Percentiles rank a stretch among this genome's conserved stretches.
Evolutionary conservation across 2,329 filamentous ascomycete species (phyloP).

Genomic region (Escovopsis sp.): DNA sequence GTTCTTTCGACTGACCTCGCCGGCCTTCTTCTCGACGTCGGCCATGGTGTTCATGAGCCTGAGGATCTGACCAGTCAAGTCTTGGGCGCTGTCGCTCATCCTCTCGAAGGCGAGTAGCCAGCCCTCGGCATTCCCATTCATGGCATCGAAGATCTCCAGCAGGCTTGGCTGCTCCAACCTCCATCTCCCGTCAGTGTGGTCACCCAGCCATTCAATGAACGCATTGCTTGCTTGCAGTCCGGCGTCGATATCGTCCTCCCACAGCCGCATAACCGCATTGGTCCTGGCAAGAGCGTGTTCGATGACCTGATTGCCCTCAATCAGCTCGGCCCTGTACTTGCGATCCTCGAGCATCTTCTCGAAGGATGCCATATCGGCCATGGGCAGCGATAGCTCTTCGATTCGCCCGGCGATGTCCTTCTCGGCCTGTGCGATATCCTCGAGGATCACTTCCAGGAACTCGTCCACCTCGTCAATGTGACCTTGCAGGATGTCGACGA

Average conservation of each 20-base stretch:
- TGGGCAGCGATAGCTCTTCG: constrained; percentile 64
- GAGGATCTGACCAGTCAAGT: constrained; percentile 53
- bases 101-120: constrained; percentile 73
- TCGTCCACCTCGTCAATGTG: constrained; percentile 92
- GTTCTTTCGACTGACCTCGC: constrained; percentile 65
- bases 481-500: constrained; percentile 74
- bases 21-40: constrained; percentile 77
- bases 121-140: constrained; percentile 84
- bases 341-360: constrained; percentile 79
- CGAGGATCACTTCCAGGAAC: constrained; percentile 72
- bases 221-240: constrained; percentile 63
- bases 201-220: constrained; percentile 59
- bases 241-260: constrained; percentile 63
- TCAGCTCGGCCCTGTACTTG: constrained; percentile 64
- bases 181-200: constrained; percentile 47
- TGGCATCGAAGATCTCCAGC: constrained; percentile 66
- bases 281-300: constrained; percentile 80
- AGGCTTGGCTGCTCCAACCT: constrained; percentile 47
- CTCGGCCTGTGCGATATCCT: constrained; percentile 67
- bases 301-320: constrained; percentile 80
- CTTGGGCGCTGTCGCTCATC: constrained; percentile 57
- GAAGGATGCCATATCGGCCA: constrained; percentile 70
- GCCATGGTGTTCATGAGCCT: constrained; percentile 63
- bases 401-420: constrained; percentile 69
- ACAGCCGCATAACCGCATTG: constrained; percentile 58